Evolutionary conservation across 2,329 filamentous ascomycete species (phyloP).

Genomic region (Ophiosphaerella korrae): DNA sequence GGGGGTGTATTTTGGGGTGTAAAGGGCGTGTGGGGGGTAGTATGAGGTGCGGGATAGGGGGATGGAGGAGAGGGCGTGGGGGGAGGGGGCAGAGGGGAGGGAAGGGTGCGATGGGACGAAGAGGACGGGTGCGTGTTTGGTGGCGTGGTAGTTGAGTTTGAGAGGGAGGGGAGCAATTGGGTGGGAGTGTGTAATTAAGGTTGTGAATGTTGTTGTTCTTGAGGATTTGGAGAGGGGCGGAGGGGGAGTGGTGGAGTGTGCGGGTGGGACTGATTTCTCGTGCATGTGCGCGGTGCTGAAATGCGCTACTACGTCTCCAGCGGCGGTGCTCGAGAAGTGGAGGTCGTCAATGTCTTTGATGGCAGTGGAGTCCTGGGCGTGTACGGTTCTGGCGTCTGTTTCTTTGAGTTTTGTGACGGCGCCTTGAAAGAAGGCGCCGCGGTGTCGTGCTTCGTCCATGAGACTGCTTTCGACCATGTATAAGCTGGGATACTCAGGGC

Average conservation of each 20-base stretch:
- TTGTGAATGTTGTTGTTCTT: background rate
- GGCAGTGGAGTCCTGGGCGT: background rate
- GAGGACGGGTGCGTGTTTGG: slow-evolving; percentile 9
- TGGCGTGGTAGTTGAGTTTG: slow-evolving; percentile 11
- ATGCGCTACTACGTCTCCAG: background rate
- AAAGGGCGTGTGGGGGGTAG: background rate
- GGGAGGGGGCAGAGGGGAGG: background rate
- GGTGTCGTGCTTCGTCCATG: slow-evolving; percentile 31
- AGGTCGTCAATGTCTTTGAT: slow-evolving; percentile 9
- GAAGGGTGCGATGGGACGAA: slow-evolving; percentile 13
- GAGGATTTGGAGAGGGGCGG: background rate
- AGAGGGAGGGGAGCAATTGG: slow-evolving; percentile 2
- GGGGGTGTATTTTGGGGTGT: background rate
- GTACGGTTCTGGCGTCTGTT: slow-evolving; percentile 2
- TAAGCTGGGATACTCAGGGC: slow-evolving; percentile 35
- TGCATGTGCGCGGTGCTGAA: background rate
- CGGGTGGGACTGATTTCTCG: too few relatives aligned
- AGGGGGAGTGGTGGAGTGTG: too few relatives aligned
- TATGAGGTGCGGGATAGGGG: slow-evolving; percentile 1
- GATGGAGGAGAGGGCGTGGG: background rate
- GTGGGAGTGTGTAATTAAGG: background rate
- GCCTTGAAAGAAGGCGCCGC: slow-evolving; percentile 30
- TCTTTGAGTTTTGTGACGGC: slow-evolving; percentile 21
- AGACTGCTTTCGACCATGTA: slow-evolving; percentile 33
- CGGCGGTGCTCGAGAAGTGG: background rate